Evolutionary conservation across 495 filamentous ascomycete species (phyloP), one percentile per base, ranked within the genome.

Genomic region (Lindgomyces ingoldianus): DNA sequence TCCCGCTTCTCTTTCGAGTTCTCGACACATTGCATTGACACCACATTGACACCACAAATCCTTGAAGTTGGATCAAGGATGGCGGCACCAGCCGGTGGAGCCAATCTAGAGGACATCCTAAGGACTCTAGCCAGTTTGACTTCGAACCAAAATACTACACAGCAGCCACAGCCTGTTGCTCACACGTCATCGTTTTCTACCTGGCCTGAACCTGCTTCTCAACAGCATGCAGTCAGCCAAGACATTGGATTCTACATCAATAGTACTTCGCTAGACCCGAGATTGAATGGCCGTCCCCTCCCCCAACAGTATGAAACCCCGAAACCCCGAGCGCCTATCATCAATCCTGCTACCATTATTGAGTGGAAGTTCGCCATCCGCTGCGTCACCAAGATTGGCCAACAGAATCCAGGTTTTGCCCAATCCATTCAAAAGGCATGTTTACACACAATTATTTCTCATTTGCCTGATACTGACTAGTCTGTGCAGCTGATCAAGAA

Each of bases 291-390:
- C 16, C n/a, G 54, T 33, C 12, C 47, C 6, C n/a, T 26, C 4
- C 41, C 48, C 14, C 51, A 50, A 33, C 39, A 55, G 16, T 49
- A 45, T 29, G 10, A 21, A 4, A 22, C 30, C 18, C 57, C 50
- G 50, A 36, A 19, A 54, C 57, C 56, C 22, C 45, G 49, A 24
- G 30, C n/a, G 10, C 53, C 58, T 14, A 51, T 55, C 4, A 67
- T 78, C 30, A 81, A 85, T 68, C 78, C 85, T n/a, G 74, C 83
- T 21, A 81, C 76, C 14, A 88, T 91, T 60, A 86, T 81, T 0
- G 83, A 87, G 48, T 91, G 86, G 85, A 80, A 81, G 18, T 69
- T 80, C 14, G 88, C 84, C 10, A 74, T 89, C 14, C 79, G 80
- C 60, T 82, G 85, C 77, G 79, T 90, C 6, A 88, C 81, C 75